Evolutionary conservation across 2,329 filamentous ascomycete species (phyloP), one percentile per base, ranked within the genome.

Genomic region (Amauroascus niger): DNA sequence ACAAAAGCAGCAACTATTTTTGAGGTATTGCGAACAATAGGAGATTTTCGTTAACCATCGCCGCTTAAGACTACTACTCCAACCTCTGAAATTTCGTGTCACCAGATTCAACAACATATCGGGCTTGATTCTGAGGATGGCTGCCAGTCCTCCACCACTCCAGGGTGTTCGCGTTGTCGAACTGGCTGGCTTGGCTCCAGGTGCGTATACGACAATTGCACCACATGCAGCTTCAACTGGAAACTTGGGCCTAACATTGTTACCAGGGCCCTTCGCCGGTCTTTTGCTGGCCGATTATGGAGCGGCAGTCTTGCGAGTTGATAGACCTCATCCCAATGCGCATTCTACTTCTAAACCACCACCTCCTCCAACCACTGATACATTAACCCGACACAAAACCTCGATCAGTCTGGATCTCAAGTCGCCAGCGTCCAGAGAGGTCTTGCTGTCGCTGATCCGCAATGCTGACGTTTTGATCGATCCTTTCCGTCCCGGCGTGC

Each of bases 241-340:
- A 9, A 8, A 35, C 5, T 14, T 39, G 22, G 28, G 20, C 32
- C 37, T 16, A 47, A 11, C 35, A 24, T 39, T 39, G 18, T 11
- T 20, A 43, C 20, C 39, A 90, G 89, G 86, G 24, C 90, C 90
- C 41, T 96, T 93, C 68, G 86, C 88, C 48, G 89, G 89, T 62
- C 80, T 96, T 65, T 80, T 95, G 49, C 83, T 96, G 57, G 84
- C 90, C 62, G 90, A 96, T 71, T 88, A 88, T 60, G 91, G 91
- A 64, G 91, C 91, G 52, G 82, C 82, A 5, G 87, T 96, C 62
- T 79, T 97, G 14, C 88, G 91, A 63, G 77, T 97, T 69, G 91
- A 97, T 74, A 85, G 76, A 64, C 70, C 74, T 62, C 65, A 71
- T 68, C 65, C 59, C 60, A 52, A 72, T 66, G 52, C 75, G 20